Evolutionary conservation across 257 asterid genomes (phyloP), one percentile per base, ranked within the genome.

Genomic region (Solanum infundibuliforme): DNA sequence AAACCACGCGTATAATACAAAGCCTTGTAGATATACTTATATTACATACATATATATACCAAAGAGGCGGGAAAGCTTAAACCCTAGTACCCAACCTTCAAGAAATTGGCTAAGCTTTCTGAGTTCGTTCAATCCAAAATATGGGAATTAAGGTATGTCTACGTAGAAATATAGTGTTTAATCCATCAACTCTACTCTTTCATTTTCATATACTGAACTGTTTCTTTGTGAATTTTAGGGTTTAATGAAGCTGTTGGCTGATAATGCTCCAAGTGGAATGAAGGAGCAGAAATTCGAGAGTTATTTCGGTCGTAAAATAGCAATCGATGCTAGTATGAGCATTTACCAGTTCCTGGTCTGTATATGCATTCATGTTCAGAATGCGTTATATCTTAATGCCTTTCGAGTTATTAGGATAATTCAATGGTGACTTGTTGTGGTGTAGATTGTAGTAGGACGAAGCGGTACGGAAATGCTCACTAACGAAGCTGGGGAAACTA

Each of bases 301-400:
- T 92, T 97, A 93, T 90, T 97, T 95, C 65, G 99, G 99, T 83
- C 95, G 99, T 6, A 97, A 97, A 90, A 96, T 97, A 41, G 99
- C 99, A 55, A 91, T 97, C 86, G 99, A 97, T 76, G 99, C 99
- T 87, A 97, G 99, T 94, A 96, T 96, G 99, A 95, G 99, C 96
- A 97, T 97, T 90, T 97, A 97, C 84, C 99, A 97, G 77, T 97
- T 97, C 91, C 98, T 97, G 88, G 99, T 97, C 62, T 27, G 94
- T 87, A 38, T 35, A 88, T 75, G 68, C n/a, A 27, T 87, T 36
- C 29, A 68, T 83, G 82, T 34, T 14, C 58, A 89, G 12, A 20
- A 14, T 46, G 23, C 11, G 21, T 76, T 76, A 48, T 76, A 27
- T 39, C 32, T 76, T 12, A 35, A 65, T 85, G 82, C 35, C 21